Percentiles rank a stretch among this genome's conserved stretches.
These are phyloP conservation scores for Rhizoclosmatium sp. DNA, from an alignment of 192 early-diverging fungal species.

Conservation along the genomic window DNA sequence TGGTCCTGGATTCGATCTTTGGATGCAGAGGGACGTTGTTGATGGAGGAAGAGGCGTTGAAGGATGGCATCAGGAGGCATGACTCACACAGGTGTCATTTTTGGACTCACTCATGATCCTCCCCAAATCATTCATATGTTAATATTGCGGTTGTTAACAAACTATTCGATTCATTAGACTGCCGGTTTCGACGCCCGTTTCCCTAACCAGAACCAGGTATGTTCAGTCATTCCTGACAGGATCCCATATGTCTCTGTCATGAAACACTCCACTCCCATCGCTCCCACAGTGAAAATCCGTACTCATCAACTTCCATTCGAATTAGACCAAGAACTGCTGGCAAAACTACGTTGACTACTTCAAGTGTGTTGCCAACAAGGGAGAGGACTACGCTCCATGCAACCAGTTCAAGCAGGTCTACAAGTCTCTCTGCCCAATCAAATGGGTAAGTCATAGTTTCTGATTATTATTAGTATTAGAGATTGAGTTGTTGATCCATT, in stretches of 20 bases:
- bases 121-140: too few relatives aligned
- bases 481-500: background rate
- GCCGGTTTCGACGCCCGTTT: constrained; percentile 76
- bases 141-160: too few relatives aligned
- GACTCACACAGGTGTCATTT: too few relatives aligned
- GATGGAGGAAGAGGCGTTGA: too few relatives aligned
- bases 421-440: constrained; percentile 86
- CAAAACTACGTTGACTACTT: constrained; percentile 97
- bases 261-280: too few relatives aligned
- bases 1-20: too few relatives aligned
- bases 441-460: constrained; percentile 78
- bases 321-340: constrained; percentile 95
- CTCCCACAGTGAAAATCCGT: background rate
- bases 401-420: constrained; percentile 87
- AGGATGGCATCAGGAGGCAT: too few relatives aligned
- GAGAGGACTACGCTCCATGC: constrained; percentile 95
- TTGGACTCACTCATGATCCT: too few relatives aligned
- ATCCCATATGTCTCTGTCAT: background rate
- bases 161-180: constrained; percentile 37
- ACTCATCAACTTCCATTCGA: background rate
- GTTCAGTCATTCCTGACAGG: constrained; percentile 10
- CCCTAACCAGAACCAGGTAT: constrained; percentile 96
- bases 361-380: constrained; percentile 90
- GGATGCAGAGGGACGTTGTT: too few relatives aligned
- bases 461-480: background rate